Conservation (phyloP, 2,329 filamentous ascomycete species). For the Hypomyces rosellus region DNA sequence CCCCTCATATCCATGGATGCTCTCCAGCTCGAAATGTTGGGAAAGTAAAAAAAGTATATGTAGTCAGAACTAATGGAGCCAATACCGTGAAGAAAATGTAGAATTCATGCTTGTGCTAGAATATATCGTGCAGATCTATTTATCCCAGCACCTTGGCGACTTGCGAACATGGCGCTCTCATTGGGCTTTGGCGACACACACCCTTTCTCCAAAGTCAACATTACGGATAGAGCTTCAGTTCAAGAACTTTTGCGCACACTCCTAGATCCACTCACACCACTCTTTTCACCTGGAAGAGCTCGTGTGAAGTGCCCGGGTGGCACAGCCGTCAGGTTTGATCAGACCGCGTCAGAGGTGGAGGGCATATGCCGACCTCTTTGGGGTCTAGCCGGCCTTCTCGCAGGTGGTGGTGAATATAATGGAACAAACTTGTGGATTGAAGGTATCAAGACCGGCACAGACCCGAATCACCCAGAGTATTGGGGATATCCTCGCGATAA, state of each 20-base stretch:
- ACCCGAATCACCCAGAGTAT: constrained; percentile 63
- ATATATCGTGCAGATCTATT: too few relatives aligned
- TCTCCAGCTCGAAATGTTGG: too few relatives aligned
- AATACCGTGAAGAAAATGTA: too few relatives aligned
- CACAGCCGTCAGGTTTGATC: constrained; percentile 71
- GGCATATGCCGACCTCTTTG: constrained; percentile 70
- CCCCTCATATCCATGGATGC: too few relatives aligned
- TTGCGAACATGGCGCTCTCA: constrained; percentile 15
- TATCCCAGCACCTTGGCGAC: neutral
- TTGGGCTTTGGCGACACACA: constrained; percentile 49
- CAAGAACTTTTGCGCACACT: constrained; percentile 56
- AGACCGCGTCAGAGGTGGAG: constrained; percentile 70
- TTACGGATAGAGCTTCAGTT: constrained; percentile 36
- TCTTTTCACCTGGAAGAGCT: constrained; percentile 46
- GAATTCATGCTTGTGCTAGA: too few relatives aligned
- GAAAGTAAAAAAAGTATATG: too few relatives aligned
- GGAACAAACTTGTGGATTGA: constrained; percentile 55
- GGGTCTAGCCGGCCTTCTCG: constrained; percentile 65
- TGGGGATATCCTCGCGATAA: constrained; percentile 72
- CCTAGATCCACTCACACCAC: constrained; percentile 63
- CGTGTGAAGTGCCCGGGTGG: constrained; percentile 50
- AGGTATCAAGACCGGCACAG: constrained; percentile 63
- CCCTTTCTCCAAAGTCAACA: constrained; percentile 47
- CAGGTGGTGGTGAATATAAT: constrained; percentile 59
- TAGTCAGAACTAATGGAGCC: too few relatives aligned